Base-by-base conservation (phyloP, 495 filamentous ascomycete species). In the Penicillium chermesinum region DNA sequence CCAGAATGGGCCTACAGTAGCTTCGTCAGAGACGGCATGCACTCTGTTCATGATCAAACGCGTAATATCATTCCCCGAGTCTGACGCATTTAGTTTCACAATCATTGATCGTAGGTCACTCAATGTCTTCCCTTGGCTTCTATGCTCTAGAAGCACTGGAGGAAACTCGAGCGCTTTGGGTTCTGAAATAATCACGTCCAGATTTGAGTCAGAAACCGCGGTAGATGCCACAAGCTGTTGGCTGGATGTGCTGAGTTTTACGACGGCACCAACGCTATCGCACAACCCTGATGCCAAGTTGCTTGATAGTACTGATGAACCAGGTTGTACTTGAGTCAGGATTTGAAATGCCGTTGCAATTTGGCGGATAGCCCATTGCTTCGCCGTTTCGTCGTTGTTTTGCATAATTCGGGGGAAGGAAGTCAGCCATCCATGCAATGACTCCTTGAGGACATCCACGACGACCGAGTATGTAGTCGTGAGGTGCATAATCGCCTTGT, bases 351-450 rank as follows among this genome's bases (percentile, higher is more conserved):
- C 82, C 34, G 82, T 80, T 3, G 83, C 81, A 35, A 97, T 79
- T 50, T 87, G 85, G 25, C 77, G 73, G 41, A 96, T 79, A 15
- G 81, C 82, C 55, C 78, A 76, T 34, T 82, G 74, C 58, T 93
- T 95, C 25, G 81, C 66, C 7, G 67, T 75, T 52, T 96, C 89
- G 46, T 99, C 91, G 46, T 81, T 86, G 18, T 83, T 81, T 61
- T 90, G 87, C 80, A 96, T 93, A 9, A 87, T 65, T 32, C 89
- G 76, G 2, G 94, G 86, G 20, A 97, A 77, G 14, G 86, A 78
- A 2, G 80, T 78, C 13, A 93, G 74, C 91, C 90, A 96, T 33
- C 78, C 81, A 63, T 95, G 86, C 3, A 95, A 64, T 1, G 81
- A 83, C 20, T 71, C 77, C 57, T 88, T 89, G 38, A 95, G 67